Conservation (phyloP, 495 filamentous ascomycete genomes). For the Penicillium malachiteum region DNA sequence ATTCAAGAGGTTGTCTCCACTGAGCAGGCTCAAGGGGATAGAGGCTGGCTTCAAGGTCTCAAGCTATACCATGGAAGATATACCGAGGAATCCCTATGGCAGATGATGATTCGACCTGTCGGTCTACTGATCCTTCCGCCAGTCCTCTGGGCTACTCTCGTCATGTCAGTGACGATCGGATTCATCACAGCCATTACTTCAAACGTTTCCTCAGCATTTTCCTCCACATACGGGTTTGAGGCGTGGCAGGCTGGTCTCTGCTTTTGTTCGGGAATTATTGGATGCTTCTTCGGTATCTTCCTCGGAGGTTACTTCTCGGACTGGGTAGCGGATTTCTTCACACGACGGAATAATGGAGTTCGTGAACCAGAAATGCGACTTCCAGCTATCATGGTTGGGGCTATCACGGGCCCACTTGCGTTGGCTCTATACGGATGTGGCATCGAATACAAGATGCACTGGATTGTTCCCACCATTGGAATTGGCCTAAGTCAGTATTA, state of each 20-base stretch:
- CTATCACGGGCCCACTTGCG: conserved; percentile 44
- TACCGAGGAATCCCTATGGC: conserved; percentile 45
- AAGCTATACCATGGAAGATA: conserved; percentile 35
- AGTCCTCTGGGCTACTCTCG: conserved; percentile 50
- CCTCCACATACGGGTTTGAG: conserved; percentile 41
- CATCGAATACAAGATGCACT: conserved; percentile 48
- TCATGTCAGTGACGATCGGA: conserved; percentile 51
- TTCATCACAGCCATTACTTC: conserved; percentile 54
- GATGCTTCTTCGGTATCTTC: conserved; percentile 46
- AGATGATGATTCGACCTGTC: conserved; percentile 48
- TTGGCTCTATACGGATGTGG: conserved; percentile 54
- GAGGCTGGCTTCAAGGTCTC: conserved; percentile 35
- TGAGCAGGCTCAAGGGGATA: conserved; percentile 1
- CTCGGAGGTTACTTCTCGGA: conserved; percentile 53
- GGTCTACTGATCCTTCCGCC: conserved; percentile 47
- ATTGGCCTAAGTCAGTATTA: conserved; percentile 34
- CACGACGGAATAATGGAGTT: conserved; percentile 50
- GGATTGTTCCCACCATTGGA: conserved; percentile 55
- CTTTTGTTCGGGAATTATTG: conserved; percentile 49
- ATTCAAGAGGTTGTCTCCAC: background rate
- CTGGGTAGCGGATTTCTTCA: conserved; percentile 49
- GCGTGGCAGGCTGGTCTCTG: conserved; percentile 51
- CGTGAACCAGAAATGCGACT: conserved; percentile 58
- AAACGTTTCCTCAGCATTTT: conserved; percentile 49
- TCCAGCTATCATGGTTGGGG: conserved; percentile 42